Conservation (phyloP, 495 filamentous ascomycete species). For the Haplographium delicatum region DNA sequence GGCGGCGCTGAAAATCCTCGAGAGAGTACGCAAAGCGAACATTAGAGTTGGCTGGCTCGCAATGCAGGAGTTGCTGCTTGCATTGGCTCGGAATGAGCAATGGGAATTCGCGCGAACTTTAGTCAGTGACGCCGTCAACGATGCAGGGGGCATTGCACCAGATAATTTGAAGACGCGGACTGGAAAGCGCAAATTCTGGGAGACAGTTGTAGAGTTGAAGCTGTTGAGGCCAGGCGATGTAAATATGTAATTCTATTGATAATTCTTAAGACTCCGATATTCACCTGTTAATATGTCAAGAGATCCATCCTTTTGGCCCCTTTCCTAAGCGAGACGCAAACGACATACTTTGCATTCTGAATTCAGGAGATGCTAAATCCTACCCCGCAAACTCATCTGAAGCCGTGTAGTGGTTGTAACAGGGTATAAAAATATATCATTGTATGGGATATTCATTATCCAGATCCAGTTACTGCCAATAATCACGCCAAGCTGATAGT, state of each 20-base stretch:
- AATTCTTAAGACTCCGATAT: not conserved
- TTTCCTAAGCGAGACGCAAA: no score
- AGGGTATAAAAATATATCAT: no score
- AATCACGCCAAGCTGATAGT: no score
- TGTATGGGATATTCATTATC: no score
- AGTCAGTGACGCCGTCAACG: slow-evolving; percentile 14
- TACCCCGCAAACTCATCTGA: no score
- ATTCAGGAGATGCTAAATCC: no score
- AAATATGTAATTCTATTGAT: not conserved
- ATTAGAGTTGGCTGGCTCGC: slow-evolving; percentile 38
- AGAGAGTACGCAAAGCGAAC: slow-evolving; percentile 35
- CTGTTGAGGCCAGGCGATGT: slow-evolving; percentile 2
- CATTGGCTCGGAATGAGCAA: slow-evolving; percentile 39
- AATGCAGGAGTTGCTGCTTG: slow-evolving; percentile 39
- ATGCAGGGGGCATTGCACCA: slow-evolving; percentile 11
- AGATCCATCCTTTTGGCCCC: no score
- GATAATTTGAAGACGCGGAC: slow-evolving; percentile 10
- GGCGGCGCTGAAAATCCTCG: slow-evolving; percentile 46
- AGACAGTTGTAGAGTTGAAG: slow-evolving; percentile 16
- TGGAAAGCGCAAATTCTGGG: slow-evolving; percentile 22
- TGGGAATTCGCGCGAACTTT: slow-evolving; percentile 26
- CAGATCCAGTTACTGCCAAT: no score
- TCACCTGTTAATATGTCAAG: no score
- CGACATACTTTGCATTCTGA: no score
- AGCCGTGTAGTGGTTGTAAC: no score